These are phyloP conservation scores for Zasmidium citrigriseum DNA, from an alignment of 2,329 filamentous ascomycete species.

Conservation along the genomic window DNA sequence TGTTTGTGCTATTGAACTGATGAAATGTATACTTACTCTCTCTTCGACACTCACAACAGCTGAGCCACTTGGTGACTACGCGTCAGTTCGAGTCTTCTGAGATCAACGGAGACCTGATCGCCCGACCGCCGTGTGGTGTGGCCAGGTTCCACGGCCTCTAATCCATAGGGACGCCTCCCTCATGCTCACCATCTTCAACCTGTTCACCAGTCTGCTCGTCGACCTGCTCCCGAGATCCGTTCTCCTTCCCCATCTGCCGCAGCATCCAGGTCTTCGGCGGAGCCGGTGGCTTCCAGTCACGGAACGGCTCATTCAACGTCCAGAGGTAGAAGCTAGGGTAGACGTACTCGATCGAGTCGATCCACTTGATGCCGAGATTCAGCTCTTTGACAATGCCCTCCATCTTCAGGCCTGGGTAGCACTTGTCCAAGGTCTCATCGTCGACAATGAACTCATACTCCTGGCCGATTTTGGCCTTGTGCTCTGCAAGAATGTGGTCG, in stretches of 20 bases:
- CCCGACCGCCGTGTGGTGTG: too few species aligned
- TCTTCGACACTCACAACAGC: not conserved
- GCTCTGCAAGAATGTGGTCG: slow-evolving; percentile 13
- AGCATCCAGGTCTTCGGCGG: slow-evolving; percentile 31
- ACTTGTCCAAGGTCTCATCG: slow-evolving; percentile 55
- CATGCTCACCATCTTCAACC: too few species aligned
- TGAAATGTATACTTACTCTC: not conserved
- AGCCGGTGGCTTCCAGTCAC: slow-evolving; percentile 28
- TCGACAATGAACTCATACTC: slow-evolving; percentile 68
- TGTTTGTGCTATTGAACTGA: not conserved
- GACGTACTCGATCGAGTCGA: slow-evolving; percentile 41
- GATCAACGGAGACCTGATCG: too few species aligned
- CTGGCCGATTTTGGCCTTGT: slow-evolving; percentile 46
- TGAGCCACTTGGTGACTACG: too few species aligned
- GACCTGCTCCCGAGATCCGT: slow-evolving; percentile 7
- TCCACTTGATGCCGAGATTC: slow-evolving; percentile 33
- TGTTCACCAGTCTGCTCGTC: slow-evolving; percentile 4
- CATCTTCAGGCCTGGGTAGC: slow-evolving; percentile 60
- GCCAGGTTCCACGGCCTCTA: too few species aligned
- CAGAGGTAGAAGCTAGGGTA: slow-evolving; percentile 47
- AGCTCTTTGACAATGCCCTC: slow-evolving; percentile 36
- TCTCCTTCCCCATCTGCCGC: slow-evolving; percentile 19
- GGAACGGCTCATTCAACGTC: slow-evolving; percentile 47
- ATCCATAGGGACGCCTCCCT: too few species aligned
- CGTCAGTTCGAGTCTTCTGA: too few species aligned